phyloP scores from a whole-genome alignment of 139 green algal species.

The Micromonas pusilla region DNA sequence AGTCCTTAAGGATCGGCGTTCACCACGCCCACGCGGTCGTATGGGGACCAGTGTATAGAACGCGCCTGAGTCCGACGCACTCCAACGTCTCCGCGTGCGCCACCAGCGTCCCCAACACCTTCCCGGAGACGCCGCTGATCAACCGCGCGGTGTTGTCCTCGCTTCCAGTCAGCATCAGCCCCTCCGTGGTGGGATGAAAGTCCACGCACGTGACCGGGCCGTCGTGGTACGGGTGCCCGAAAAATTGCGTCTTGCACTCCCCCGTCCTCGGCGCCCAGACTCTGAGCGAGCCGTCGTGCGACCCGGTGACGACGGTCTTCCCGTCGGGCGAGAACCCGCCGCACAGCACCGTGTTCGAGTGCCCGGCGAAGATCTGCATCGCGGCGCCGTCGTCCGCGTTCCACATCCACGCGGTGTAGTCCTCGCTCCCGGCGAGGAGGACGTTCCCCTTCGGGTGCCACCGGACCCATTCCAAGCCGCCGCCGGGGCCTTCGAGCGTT shows the following conservation, averaged over 20 bases:
- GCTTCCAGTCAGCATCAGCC: slow-evolving; percentile 7
- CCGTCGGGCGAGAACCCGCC: slow-evolving; percentile 81
- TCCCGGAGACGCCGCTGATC: not conserved
- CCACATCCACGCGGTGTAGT: slow-evolving; percentile 96
- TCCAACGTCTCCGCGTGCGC: slow-evolving; percentile 80
- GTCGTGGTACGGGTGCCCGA: slow-evolving; percentile 55
- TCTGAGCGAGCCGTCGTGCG: slow-evolving; percentile 64
- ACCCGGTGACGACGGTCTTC: slow-evolving; percentile 68
- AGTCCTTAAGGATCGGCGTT: too few relatives aligned
- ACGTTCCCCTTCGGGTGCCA: slow-evolving; percentile 90
- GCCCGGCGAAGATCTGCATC: slow-evolving; percentile 88
- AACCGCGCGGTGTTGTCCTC: slow-evolving; percentile 25
- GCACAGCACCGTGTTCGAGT: slow-evolving; percentile 66
- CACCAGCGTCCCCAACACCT: slow-evolving; percentile 18
- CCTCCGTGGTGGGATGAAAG: not conserved
- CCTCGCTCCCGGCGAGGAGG: slow-evolving; percentile 78
- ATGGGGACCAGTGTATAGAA: too few relatives aligned
- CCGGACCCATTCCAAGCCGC: slow-evolving; percentile 63
- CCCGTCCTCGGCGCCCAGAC: slow-evolving; percentile 79
- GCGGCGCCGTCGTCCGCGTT: slow-evolving; percentile 64
- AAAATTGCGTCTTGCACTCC: slow-evolving; percentile 49
- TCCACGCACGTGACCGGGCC: slow-evolving; percentile 62
- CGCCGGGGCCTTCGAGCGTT: slow-evolving; percentile 37
- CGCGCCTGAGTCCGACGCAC: slow-evolving; percentile 41
- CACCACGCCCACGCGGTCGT: too few relatives aligned